Evolutionary conservation across 2,329 filamentous ascomycete genomes (phyloP).

Genomic region (Fusarium sp.): DNA sequence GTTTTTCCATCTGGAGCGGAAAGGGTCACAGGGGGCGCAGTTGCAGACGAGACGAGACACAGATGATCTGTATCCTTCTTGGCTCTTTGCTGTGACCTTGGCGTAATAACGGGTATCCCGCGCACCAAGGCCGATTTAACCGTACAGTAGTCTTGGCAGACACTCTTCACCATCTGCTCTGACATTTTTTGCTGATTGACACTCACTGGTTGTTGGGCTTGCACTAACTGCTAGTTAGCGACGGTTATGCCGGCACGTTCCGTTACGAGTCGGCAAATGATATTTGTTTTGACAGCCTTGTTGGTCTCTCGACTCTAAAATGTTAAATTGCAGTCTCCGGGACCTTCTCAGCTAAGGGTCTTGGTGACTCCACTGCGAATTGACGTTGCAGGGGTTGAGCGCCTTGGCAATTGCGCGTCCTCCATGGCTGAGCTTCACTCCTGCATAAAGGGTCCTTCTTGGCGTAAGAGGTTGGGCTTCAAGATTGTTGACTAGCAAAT

Average conservation of each 20-base stretch:
- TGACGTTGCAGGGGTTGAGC: background rate
- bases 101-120: slow-evolving; percentile 27
- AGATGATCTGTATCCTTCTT: slow-evolving; percentile 31
- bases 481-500: background rate
- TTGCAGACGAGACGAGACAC: background rate
- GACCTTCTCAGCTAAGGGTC: background rate
- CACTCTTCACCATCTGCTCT: background rate
- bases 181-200: background rate
- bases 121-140: slow-evolving; percentile 29
- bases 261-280: background rate
- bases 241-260: slow-evolving; percentile 3
- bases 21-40: background rate
- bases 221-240: background rate
- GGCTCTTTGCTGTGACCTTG: slow-evolving; percentile 24
- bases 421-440: slow-evolving; percentile 23
- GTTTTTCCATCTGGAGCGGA: background rate
- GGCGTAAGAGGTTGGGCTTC: background rate
- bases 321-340: background rate
- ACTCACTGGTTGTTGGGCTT: background rate
- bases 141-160: slow-evolving; percentile 31
- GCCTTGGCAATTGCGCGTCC: slow-evolving; percentile 35
- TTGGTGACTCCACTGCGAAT: slow-evolving; percentile 6
- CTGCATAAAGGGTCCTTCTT: slow-evolving; percentile 25
- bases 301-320: background rate
- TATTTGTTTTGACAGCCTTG: background rate